Evolutionary conservation across 495 filamentous ascomycete genomes (phyloP), one percentile per base, ranked within the genome.

Genomic region (Xylaria telfairii): DNA sequence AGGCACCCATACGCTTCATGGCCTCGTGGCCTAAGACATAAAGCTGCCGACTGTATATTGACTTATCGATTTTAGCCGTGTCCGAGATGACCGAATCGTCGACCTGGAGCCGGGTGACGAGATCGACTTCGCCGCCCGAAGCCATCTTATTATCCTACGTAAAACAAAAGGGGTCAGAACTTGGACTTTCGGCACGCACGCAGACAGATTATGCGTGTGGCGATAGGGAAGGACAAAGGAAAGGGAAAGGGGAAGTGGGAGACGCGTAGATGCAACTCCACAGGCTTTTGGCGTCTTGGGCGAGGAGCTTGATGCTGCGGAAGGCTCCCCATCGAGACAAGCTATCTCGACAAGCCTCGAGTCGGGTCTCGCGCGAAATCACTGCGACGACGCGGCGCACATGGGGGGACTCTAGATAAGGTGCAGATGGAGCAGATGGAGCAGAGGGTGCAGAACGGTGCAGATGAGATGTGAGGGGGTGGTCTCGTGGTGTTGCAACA

Each of bases 1-100:
- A 98, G 61, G 94, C 92, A 79, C 94, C 88, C 96, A 99, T 99
- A 67, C 95, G 92, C 84, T 97, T 98, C 96, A 99, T 99, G 65
- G 96, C 96, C 85, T 99, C 96, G 82, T 98, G 96, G 39, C 96
- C 96, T 68, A 99, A 89, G 62, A 99, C 96, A 80, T 99, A 97
- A 57, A 99, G 93, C 83, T 99, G 96, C 68, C 96, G 89, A 81
- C 94, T 97, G 87, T 99, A 99, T 72, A 99, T 87, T 63, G 92
- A 93, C 83, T 99, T 96, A 80, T 99, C 96, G 83, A 99, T 98
- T 73, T 96, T 88, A 76, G 82, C 83, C 30, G 80, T 78, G 57
- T 81, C 82, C 51, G 65, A 60, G 59, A 81, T 80, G 26, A 82
- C 78, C 67, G 87, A 86, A 73, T 86, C 88, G 81, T 97, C 93